Evolutionary conservation across 2,329 filamentous ascomycete species (phyloP), one percentile per base, ranked within the genome.

Genomic region (Aulographum hederae): DNA sequence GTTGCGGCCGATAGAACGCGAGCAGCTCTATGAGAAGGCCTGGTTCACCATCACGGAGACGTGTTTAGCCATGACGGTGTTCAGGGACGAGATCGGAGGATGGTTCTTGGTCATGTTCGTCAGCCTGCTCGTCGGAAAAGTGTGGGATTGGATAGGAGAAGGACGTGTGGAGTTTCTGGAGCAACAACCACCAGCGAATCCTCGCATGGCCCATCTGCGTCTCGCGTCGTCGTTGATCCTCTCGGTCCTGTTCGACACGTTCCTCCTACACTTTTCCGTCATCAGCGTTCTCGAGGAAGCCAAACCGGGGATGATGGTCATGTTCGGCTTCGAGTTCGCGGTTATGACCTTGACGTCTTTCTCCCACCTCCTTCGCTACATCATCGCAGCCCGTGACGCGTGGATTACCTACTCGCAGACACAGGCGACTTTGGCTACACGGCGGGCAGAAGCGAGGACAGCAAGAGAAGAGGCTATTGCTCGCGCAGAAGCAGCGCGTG

Each of bases 21-120:
- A 98, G 54, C 86, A 95, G 52, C 69, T 98, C 11, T 94, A 92
- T 50, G 89, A 98, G 54, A 86, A 86, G 54, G 85, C 80, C 31
- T 98, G 91, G 91, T 94, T 94, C 49, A 86, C 89, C 25, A 80
- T 95, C 26, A 93, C 86, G 29, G 89, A 98, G 58, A 98, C 89
- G 40, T 81, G 85, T 47, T 64, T 98, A 40, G 89, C 89, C 18
- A 95, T 98, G 86, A 94, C 89, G 18, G 93, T 93, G 41, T 95
- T 98, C 54, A 69, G 89, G 28, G 89, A 94, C 39, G 85, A 95
- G 51, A 73, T 98, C 13, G 86, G 89, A 28, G 79, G 78, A 26
- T 91, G 84, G 74, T 93, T 95, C 47, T 63, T 98, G 36, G 73
- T 89, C 46, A 95, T 98, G 85, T 95, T 98, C 53, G 80, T 91